Conservation (phyloP, 2,329 filamentous ascomycete species). For the Escovopsis sp. region DNA sequence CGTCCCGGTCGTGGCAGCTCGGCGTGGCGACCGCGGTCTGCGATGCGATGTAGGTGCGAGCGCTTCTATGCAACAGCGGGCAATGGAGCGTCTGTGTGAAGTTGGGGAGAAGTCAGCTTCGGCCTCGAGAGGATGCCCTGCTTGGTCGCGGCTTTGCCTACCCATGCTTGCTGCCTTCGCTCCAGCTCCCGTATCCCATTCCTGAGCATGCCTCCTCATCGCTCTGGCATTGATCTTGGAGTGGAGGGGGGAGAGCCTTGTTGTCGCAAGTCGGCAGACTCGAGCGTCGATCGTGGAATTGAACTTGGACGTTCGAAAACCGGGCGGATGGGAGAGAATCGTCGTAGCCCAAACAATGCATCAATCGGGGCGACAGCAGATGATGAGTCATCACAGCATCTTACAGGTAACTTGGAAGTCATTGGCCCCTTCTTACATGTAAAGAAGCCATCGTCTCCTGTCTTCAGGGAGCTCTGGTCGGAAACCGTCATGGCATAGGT, state of each 20-base stretch:
- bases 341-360: conserved; percentile 7
- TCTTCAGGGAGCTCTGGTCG: no score
- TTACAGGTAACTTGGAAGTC: no score
- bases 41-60: conserved; percentile 1
- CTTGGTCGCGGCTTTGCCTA: conserved; percentile 4
- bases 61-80: background rate
- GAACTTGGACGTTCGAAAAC: background rate
- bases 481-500: no score
- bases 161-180: conserved; percentile 14
- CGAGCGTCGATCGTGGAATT: no score
- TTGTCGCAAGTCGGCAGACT: background rate
- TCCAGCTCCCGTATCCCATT: conserved; percentile 17
- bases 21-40: conserved; percentile 2
- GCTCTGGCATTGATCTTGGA: conserved; percentile 8
- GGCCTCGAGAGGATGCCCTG: background rate
- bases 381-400: no score
- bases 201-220: conserved; percentile 23
- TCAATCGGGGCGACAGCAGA: conserved; percentile 8
- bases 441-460: no score
- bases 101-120: background rate
- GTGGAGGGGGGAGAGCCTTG: no score
- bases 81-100: conserved; percentile 3
- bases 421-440: no score
- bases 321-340: conserved; percentile 2
- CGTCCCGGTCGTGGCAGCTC: background rate